Evolutionary conservation across 2,329 filamentous ascomycete genomes (phyloP).

Genomic region (Eutypa lata): DNA sequence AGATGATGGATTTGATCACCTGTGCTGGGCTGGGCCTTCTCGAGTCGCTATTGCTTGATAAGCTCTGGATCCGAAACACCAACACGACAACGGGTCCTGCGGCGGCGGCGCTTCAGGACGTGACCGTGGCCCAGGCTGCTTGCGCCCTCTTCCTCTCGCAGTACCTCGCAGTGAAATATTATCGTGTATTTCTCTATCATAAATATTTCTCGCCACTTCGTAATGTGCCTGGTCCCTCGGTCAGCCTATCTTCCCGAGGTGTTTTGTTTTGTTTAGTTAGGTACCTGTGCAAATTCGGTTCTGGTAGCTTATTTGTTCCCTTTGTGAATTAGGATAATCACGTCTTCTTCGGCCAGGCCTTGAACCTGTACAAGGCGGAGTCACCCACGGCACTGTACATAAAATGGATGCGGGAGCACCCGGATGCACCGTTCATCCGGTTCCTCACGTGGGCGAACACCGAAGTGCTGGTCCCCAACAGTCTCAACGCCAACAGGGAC

Average conservation of each 20-base stretch:
- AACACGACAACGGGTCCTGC: not conserved
- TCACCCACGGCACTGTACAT: conserved; percentile 14
- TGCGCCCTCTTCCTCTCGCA: conserved; percentile 8
- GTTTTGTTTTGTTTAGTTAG: not conserved
- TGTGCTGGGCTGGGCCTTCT: not conserved
- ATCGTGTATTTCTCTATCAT: conserved; percentile 12
- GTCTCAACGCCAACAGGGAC: conserved; percentile 17
- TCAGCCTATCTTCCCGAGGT: conserved; percentile 1
- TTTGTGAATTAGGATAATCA: conserved; percentile 11
- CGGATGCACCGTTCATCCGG: conserved; percentile 22
- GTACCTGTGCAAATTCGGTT: not conserved
- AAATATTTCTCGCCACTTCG: conserved; percentile 13
- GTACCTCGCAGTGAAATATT: conserved; percentile 9
- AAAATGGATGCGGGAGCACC: conserved; percentile 21
- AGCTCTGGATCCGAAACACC: not conserved
- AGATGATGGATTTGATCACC: not conserved
- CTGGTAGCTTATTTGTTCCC: too few species aligned
- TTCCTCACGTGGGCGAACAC: conserved; percentile 23
- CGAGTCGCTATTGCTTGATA: not conserved
- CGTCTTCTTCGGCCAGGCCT: conserved; percentile 16
- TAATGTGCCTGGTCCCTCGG: conserved; percentile 11
- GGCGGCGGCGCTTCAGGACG: not conserved
- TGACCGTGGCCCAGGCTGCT: not conserved
- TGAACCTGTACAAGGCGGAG: conserved; percentile 11
- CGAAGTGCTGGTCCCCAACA: conserved; percentile 23